Evolutionary conservation across 371 early-diverging fungal genomes (phyloP), one percentile per base, ranked within the genome.

Genomic region (Mortierella polycephala): DNA sequence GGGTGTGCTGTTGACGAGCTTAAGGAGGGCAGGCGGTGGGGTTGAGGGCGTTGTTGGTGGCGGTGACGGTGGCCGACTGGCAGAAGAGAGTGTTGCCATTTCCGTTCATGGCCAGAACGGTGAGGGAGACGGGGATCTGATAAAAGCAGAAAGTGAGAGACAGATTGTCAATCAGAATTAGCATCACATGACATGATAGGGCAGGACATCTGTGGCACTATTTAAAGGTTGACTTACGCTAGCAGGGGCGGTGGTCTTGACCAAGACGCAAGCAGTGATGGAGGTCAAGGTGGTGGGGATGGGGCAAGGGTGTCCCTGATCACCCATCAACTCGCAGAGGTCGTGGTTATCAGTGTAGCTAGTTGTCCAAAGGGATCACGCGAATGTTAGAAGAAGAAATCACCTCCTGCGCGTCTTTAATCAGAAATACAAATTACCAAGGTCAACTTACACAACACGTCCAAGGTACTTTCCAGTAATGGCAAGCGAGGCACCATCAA

Each of bases 11-110:
- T 30, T 30, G 30, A 1, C 30, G 30, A 30, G 30, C 30, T 30
- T 30, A 30, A 60, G 30, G 30, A 60, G 30, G 30, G 30, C 30
- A 30, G 4, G 30, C 39, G 58, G 65, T 30, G 57, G 69, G n/a
- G n/a, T n/a, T n/a, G n/a, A n/a, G n/a, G n/a, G n/a, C n/a, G 65
- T 16, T 41, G 45, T 55, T 45, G 58, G 65, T 30, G 57, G 69
- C 75, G 21, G 51, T 60, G 65, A 75, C 76, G 37, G 67, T 70
- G 39, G 71, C 76, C n/a, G 52, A 1, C 71, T 71, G 76, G 68
- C 76, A 76, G 71, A 76, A 71, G 12, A 71, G 49, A 46, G 55
- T 6, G 57, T 60, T n/a, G 16, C 63, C 63, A 46, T 64, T 60
- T 37, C 77, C 77, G 64, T 76, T 76, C 54, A 49, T 62, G 57